Evolutionary conservation across 345 rosid genomes (phyloP).

Genomic region (Eucalyptus coolabah): DNA sequence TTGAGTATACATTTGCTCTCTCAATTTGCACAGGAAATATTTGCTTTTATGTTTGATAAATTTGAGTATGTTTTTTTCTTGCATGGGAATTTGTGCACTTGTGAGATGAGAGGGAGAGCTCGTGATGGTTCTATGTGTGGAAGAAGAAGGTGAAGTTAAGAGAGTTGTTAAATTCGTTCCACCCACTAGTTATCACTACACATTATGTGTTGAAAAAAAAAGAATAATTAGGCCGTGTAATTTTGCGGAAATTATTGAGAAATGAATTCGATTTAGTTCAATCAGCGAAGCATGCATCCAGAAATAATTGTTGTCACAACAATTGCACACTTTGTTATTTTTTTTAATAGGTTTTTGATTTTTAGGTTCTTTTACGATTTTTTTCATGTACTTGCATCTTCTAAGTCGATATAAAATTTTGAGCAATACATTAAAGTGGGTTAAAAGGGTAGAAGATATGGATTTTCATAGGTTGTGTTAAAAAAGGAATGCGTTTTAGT

Average conservation of each 20-base stretch:
- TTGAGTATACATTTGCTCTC: neutral
- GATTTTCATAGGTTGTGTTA: too few relatives aligned
- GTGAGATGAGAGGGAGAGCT: neutral
- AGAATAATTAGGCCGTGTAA: neutral
- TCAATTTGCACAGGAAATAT: neutral
- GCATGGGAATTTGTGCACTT: neutral
- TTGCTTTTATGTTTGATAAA: neutral
- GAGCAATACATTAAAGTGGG: too few relatives aligned
- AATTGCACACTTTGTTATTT: too few relatives aligned
- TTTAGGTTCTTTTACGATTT: too few relatives aligned
- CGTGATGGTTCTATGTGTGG: neutral
- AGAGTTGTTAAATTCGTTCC: neutral
- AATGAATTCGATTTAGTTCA: too few relatives aligned
- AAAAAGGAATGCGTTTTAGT: accelerated
- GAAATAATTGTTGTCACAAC: too few relatives aligned
- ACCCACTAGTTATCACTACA: neutral
- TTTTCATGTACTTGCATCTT: too few relatives aligned
- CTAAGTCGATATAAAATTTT: too few relatives aligned
- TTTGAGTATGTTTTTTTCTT: neutral
- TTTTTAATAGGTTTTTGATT: too few relatives aligned
- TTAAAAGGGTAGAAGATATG: too few relatives aligned
- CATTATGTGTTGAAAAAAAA: neutral
- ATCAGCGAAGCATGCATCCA: too few relatives aligned
- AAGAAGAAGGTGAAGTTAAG: neutral
- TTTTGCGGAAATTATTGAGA: too few relatives aligned